Evolutionary conservation across 2,329 filamentous ascomycete species (phyloP), one percentile per base, ranked within the genome.

Genomic region (Botrytis sinoallii): DNA sequence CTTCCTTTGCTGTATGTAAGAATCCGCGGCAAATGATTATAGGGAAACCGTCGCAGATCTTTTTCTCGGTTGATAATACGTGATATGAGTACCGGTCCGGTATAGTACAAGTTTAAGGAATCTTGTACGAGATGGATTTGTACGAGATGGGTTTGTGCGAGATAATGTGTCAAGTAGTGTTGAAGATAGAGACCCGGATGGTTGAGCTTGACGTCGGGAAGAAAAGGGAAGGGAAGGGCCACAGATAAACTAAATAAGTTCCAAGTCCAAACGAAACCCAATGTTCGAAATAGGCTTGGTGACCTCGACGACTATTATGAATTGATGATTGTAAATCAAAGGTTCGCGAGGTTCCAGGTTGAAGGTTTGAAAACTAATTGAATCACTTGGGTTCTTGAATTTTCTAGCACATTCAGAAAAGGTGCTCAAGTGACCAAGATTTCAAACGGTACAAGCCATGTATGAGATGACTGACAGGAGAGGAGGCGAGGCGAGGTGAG

Each of bases 11-110:
- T 32, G 63, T 65, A 35, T 68, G 65, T 68, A 40, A 22, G 48
- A 67, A 55, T 40, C 65, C 65, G 65, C 65, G 65, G 46, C 65
- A 68, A 16, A 8, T 42, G 65, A 57, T 29, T 55, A 68, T 55
- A 68, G 46, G 63, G 59, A 61, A 40, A 18, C 29, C 4, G 65
- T 67, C 16, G 65, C 65, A 9, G 65, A 55, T 68, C 65, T 55
- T 55, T 55, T 55, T 40, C 65, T 55, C 20, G 18, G 46, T 12
- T 29, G 65, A 67, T 55, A 29, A 25, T 35, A 38, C 20, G 10
- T 29, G 65, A 42, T 29, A 20, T 32, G 65, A 67, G 44, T 10
- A 42, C 14, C 12, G 40, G 4, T 32, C 32, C 32, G 10, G 14
- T 12, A 67, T 32, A 29, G 44, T 10, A 29, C 44, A 32, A 16